Conservation (phyloP, 768 basidiomycete species). For the Clathrus columnatus region DNA sequence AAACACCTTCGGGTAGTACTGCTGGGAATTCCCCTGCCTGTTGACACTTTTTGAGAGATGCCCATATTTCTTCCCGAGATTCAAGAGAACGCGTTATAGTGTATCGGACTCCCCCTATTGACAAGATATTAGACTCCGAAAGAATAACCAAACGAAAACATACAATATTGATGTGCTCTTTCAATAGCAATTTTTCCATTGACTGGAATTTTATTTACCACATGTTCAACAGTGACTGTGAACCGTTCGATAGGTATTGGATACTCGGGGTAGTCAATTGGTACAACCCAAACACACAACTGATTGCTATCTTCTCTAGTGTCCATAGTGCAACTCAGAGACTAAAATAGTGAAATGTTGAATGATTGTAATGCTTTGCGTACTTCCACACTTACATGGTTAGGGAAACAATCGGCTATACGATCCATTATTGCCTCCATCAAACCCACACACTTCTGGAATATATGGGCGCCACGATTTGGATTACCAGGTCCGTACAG, state of each 20-base stretch:
- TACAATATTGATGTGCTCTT: slow-evolving; percentile 23
- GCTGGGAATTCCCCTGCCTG: slow-evolving; percentile 10
- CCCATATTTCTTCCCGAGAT: slow-evolving; percentile 28
- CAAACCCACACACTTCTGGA: slow-evolving; percentile 61
- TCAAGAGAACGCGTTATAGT: slow-evolving; percentile 34
- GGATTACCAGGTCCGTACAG: slow-evolving; percentile 48
- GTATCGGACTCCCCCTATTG: slow-evolving; percentile 57
- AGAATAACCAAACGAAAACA: slow-evolving; percentile 12
- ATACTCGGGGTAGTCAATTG: slow-evolving; percentile 29
- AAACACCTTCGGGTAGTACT: slow-evolving; percentile 8
- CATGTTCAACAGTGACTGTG: slow-evolving; percentile 39
- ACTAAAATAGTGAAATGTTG: slow-evolving; percentile 26
- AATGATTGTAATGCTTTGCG: slow-evolving; percentile 1
- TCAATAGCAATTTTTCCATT: slow-evolving; percentile 31
- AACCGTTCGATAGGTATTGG: slow-evolving; percentile 49
- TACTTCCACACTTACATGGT: slow-evolving; percentile 38
- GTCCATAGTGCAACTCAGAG: slow-evolving; percentile 54
- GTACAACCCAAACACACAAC: slow-evolving; percentile 63
- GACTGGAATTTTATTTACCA: slow-evolving; percentile 30
- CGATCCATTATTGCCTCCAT: slow-evolving; percentile 61
- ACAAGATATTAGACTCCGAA: background rate
- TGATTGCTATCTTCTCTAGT: slow-evolving; percentile 33
- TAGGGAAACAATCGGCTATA: slow-evolving; percentile 51
- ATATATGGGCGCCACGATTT: slow-evolving; percentile 63
- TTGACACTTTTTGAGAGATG: slow-evolving; percentile 25